A percentile compares a stretch with the other conserved stretches of the same genome.
Conservation (phyloP, 1,284 basidiomycete genomes). For the Marasmius sp. region DNA sequence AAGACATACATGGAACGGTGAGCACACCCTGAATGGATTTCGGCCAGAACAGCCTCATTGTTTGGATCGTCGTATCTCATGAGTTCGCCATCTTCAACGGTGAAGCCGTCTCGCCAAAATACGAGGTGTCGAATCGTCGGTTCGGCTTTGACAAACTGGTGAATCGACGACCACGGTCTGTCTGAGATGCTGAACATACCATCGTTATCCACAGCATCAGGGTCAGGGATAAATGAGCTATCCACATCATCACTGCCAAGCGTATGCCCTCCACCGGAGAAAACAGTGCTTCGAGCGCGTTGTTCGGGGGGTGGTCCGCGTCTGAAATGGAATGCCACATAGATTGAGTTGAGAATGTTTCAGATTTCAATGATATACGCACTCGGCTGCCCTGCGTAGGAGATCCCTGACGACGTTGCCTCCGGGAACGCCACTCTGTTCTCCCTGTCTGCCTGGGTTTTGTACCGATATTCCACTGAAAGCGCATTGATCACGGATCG, state of each 20-base stretch:
- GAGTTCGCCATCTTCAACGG: conserved; percentile 87
- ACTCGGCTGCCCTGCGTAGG: conserved; percentile 82
- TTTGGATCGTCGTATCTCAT: conserved; percentile 84
- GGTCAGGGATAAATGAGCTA: conserved; percentile 72
- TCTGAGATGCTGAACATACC: conserved; percentile 20
- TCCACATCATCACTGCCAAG: conserved; percentile 87
- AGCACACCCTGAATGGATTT: conserved; percentile 80
- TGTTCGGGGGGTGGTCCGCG: conserved; percentile 37
- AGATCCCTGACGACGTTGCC: conserved; percentile 80
- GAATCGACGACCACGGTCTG: background rate
- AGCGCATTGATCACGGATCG: background rate
- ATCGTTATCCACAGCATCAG: conserved; percentile 35
- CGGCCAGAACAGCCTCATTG: conserved; percentile 71
- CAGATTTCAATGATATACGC: conserved; percentile 27
- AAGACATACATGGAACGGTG: background rate
- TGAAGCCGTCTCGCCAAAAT: conserved; percentile 95
- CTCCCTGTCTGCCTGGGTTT: conserved; percentile 66
- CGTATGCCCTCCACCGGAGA: conserved; percentile 76
- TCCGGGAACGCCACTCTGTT: conserved; percentile 41
- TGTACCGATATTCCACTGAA: conserved; percentile 86
- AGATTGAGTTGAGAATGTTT: conserved; percentile 3
- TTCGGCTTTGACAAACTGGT: conserved; percentile 37
- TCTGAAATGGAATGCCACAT: conserved; percentile 25
- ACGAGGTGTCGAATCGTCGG: conserved; percentile 78
- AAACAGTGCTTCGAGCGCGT: conserved; percentile 33